Evolutionary conservation across 148 eudicot genomes (phyloP), one percentile per base, ranked within the genome.

Genomic region (Polygonum aviculare): DNA sequence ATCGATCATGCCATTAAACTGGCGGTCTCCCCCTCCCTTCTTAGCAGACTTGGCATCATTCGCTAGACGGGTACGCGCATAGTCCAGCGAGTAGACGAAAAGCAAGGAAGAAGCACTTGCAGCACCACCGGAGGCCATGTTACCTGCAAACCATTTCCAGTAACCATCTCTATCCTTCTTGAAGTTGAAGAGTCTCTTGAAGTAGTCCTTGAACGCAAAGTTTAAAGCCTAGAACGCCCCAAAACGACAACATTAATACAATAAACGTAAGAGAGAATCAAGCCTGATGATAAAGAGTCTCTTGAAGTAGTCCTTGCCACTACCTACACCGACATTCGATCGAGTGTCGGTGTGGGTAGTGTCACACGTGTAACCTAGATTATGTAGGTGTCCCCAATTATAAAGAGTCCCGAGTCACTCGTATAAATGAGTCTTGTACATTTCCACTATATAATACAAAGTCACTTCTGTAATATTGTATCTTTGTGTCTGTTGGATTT

Each of bases 101-200:
- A 84, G 78, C 77, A 84, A 75, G 6, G 94, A 90, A 12, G 91
- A 85, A 59, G 91, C 94, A 85, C 94, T 91, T 54, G 91, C 94
- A 55, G 90, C 90, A 83, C 90, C 94, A 81, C 94, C 94, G 69
- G 94, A 90, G 26, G 83, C 94, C 82, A 90, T 77, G 80, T 90
- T 90, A 65, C 94, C 91, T 38, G 91, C 94, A 83, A 90, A 90
- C 91, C 94, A 88, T 69, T 84, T 86, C 94, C 94, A 90, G 86
- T 90, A 90, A 75, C 94, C 91, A 77, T 90, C 94, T 57, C 73
- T 86, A 79, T 90, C 94, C 67, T 90, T 90, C 88, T 90, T 90
- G 86, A 85, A 90, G 79, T 90, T 90, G 81, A 90, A 90, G 80
- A 90, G 78, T 55, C 90, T 85, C 91, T 88, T 90, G 79, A 90